Conservation (phyloP, 1,284 basidiomycete genomes). For the Ustilago lituana region DNA sequence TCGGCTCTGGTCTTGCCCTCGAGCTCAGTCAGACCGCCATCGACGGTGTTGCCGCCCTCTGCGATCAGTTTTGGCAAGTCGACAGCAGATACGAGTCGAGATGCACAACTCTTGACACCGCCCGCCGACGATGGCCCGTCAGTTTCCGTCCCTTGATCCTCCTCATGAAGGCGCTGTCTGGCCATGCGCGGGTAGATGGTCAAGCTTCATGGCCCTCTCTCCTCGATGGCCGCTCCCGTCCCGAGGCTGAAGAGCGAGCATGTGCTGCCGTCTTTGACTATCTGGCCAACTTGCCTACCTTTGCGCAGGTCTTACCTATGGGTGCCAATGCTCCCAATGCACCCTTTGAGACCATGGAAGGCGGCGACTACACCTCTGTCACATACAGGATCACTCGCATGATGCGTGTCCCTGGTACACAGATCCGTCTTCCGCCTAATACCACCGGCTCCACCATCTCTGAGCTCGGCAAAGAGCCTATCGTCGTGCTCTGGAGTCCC, state of each 20-base stretch:
- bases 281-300: slow-evolving; percentile 77
- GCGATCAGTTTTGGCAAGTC: slow-evolving; percentile 79
- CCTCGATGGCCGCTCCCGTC: slow-evolving; percentile 23
- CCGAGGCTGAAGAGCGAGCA: slow-evolving; percentile 62
- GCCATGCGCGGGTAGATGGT: slow-evolving; percentile 55
- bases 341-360: slow-evolving; percentile 77
- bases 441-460: slow-evolving; percentile 77
- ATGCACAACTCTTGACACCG: slow-evolving; percentile 79
- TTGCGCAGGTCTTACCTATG: slow-evolving; percentile 77
- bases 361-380: slow-evolving; percentile 71
- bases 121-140: slow-evolving; percentile 81
- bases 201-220: slow-evolving; percentile 44
- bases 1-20: slow-evolving; percentile 70
- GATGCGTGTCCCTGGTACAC: slow-evolving; percentile 77
- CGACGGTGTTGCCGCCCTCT: slow-evolving; percentile 77
- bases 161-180: slow-evolving; percentile 80
- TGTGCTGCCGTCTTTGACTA: slow-evolving; percentile 78
- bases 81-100: slow-evolving; percentile 73
- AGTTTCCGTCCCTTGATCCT: slow-evolving; percentile 77
- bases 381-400: slow-evolving; percentile 76
- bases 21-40: slow-evolving; percentile 41
- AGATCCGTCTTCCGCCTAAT: slow-evolving; percentile 75
- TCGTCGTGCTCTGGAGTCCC: slow-evolving; percentile 83
- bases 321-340: slow-evolving; percentile 72
- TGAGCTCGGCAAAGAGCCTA: slow-evolving; percentile 74